phyloP scores from a whole-genome alignment of 495 filamentous ascomycete species.

The Hypoxylon perforatum region DNA sequence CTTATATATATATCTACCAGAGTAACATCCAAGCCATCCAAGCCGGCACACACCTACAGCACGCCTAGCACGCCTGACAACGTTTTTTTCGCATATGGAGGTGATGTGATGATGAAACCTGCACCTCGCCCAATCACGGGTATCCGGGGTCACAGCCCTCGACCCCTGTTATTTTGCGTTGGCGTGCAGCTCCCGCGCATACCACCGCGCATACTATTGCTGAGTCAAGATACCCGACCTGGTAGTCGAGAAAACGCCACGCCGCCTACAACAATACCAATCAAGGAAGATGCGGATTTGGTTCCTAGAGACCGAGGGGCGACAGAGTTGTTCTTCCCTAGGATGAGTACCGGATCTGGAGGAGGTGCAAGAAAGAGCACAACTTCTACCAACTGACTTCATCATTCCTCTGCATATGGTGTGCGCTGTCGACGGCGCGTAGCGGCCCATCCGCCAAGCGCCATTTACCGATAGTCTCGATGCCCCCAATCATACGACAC shows the following conservation, averaged over 20 bases:
- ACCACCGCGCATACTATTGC: conserved; percentile 38
- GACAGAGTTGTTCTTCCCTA: conserved; percentile 13
- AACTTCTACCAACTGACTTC: conserved; percentile 36
- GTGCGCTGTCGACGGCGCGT: conserved; percentile 16
- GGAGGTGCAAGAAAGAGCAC: conserved; percentile 16
- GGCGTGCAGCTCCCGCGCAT: conserved; percentile 29
- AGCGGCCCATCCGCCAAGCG: neutral
- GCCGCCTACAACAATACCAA: conserved; percentile 17
- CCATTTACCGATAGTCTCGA: neutral
- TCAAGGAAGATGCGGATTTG: conserved; percentile 18
- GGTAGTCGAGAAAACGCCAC: conserved; percentile 26
- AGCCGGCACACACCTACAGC: conserved; percentile 22
- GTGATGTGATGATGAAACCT: conserved; percentile 45
- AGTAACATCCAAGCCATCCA: conserved; percentile 26
- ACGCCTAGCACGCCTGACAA: conserved; percentile 25
- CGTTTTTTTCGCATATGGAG: conserved; percentile 22
- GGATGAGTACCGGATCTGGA: conserved; percentile 36
- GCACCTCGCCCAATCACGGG: conserved; percentile 35
- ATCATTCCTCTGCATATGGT: conserved; percentile 26
- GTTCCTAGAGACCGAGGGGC: conserved; percentile 31
- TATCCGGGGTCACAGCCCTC: conserved; percentile 28
- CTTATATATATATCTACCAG: conserved; percentile 26
- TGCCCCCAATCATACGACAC: conserved; percentile 16
- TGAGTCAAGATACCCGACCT: neutral
- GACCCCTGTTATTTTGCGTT: conserved; percentile 22